Evolutionary conservation across 2,329 filamentous ascomycete genomes (phyloP), one percentile per base, ranked within the genome.

Genomic region (Furcasterigmium sp.): DNA sequence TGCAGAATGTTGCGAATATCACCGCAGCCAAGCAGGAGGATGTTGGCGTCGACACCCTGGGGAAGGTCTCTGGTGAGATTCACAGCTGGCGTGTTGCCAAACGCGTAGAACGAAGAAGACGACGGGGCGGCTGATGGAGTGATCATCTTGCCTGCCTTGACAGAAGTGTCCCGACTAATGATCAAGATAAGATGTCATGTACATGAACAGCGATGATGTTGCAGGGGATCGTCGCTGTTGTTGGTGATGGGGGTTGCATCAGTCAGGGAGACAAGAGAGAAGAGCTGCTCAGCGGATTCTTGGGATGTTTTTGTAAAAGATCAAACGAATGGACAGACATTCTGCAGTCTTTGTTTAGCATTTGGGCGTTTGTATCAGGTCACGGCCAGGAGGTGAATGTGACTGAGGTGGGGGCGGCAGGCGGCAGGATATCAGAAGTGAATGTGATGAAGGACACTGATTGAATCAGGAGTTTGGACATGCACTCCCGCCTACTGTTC

Each of bases 1-100:
- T 72, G 82, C 1, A 83, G 58, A 21, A 83, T 65, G 47, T 76
- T 75, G 11, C 76, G 68, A 35, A 73, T 59, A 58, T 83, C 79
- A 10, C 76, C 75, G 44, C 73, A 79, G 3, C 73, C 76, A 3
- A 83, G 63, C 1, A 75, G 63, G 14, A 84, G 63, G 5, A 81
- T 57, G 37, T 68, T 57, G 2, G 67, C 74, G 52, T 74, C 61
- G n/a, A 68, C 48, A 4, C 72, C 75, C 9, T 69, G 69, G 1
- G 76, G 72, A 3, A 79, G 49, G 26, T 63, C 58, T 39, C 67
- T 60, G 0, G 69, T 70, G 8, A 81, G 56, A 49, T 65, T 72
- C 8, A 69, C 60, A 5, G 78, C 75, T 4, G 76, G 72, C 0
- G 71, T 78, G 54, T 77, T 77, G 19, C 76, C 75, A n/a, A 72